Percentiles rank a stretch among this genome's conserved stretches.
Evolutionary conservation across 2,329 filamentous ascomycete genomes (phyloP).

Genomic region (Fusarium tjaetaba): DNA sequence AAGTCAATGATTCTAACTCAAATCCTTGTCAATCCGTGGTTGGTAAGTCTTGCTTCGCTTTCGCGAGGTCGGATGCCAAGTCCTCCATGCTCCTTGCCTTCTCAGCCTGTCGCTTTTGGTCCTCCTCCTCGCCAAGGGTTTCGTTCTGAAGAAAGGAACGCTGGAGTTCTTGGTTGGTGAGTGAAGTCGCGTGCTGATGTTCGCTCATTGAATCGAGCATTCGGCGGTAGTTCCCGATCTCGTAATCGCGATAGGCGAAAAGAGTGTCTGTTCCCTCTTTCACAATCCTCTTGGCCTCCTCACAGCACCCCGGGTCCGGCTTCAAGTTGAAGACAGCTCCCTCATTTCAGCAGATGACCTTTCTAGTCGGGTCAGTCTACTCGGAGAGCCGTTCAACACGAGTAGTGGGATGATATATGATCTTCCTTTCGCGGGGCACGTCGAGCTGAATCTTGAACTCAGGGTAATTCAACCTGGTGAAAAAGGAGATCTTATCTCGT

Average conservation of each 20-base stretch:
- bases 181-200: neutral
- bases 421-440: neutral
- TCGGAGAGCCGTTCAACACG: neutral
- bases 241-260: too few relatives aligned
- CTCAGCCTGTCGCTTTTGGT: neutral
- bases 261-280: neutral
- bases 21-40: neutral
- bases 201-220: neutral
- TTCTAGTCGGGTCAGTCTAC: too few relatives aligned
- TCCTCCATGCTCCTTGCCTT: neutral
- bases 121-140: neutral
- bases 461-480: accelerated
- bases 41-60: neutral
- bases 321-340: neutral
- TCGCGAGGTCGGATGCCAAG: neutral
- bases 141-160: neutral
- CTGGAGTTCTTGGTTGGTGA: too few relatives aligned
- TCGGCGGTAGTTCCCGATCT: neutral
- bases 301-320: accelerated
- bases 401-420: too few relatives aligned
- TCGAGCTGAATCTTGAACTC: neutral
- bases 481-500: neutral
- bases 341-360: accelerated
- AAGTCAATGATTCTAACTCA: accelerated
- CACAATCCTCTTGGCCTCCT: neutral